These are phyloP conservation scores for Sclerotinia borealis DNA, from an alignment of 2,329 filamentous ascomycete genomes.

Conservation along the genomic window DNA sequence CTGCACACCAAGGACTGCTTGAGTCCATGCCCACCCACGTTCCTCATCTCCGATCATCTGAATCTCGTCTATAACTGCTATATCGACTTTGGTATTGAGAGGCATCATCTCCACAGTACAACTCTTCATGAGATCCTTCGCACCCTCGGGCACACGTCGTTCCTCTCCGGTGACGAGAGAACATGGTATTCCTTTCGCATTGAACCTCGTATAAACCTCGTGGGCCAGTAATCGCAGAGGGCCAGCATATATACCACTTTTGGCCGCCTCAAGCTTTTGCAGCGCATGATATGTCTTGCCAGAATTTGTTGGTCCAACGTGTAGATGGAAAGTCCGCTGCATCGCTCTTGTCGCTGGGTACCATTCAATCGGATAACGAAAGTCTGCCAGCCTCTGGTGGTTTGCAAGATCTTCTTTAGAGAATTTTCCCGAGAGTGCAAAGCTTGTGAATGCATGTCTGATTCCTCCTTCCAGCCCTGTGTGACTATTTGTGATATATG, in stretches of 20 bases:
- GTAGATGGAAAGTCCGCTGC: conserved; percentile 79
- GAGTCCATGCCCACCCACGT: conserved; percentile 91
- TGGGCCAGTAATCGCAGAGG: conserved; percentile 84
- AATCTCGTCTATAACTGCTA: conserved; percentile 96
- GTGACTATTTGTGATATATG: conserved; percentile 50
- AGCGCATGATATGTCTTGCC: conserved; percentile 96
- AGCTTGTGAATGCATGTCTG: conserved; percentile 52
- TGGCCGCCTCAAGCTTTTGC: conserved; percentile 70
- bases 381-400: conserved; percentile 66
- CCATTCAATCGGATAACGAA: conserved; percentile 89
- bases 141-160: conserved; percentile 58
- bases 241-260: conserved; percentile 80
- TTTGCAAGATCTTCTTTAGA: conserved; percentile 26
- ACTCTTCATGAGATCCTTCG: conserved; percentile 59
- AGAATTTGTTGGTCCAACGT: conserved; percentile 95
- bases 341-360: conserved; percentile 76
- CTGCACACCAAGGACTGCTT: conserved; percentile 78
- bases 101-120: conserved; percentile 93
- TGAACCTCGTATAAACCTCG: conserved; percentile 87
- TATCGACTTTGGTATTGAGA: conserved; percentile 50
- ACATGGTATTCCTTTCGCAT: conserved; percentile 69
- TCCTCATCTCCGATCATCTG: conserved; percentile 84
- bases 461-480: conserved; percentile 51
- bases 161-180: conserved; percentile 90
- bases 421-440: conserved; percentile 39